Conservation (phyloP, 1,284 basidiomycete genomes). For the Naganishia albida region DNA sequence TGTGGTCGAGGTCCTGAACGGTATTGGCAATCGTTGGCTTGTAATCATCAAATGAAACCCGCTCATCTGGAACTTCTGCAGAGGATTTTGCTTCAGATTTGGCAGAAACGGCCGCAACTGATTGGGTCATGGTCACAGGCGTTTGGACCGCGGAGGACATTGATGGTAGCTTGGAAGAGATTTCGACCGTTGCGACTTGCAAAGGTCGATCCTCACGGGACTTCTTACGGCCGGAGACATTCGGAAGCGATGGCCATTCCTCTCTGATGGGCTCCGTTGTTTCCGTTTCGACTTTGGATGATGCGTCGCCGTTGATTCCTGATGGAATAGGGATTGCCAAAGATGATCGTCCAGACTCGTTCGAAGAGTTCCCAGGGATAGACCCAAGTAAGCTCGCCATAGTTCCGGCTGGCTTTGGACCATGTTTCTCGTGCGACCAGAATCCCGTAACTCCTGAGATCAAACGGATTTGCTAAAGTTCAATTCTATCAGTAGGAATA, state of each 20-base stretch:
- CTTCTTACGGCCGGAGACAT: not conserved
- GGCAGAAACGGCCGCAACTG: not conserved
- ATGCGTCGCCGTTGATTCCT: no score
- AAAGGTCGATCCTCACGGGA: slow-evolving; percentile 5
- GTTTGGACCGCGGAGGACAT: not conserved
- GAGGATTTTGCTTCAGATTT: not conserved
- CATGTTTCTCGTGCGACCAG: slow-evolving; percentile 29
- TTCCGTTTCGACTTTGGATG: not conserved
- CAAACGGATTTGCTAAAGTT: slow-evolving; percentile 28
- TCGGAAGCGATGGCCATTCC: slow-evolving; percentile 28
- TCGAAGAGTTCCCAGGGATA: not conserved
- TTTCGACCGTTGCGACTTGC: no score
- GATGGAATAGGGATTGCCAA: no score
- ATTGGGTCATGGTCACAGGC: not conserved
- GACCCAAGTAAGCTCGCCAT: slow-evolving; percentile 1
- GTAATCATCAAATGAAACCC: no score
- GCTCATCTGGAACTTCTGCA: no score
- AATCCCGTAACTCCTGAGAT: slow-evolving; percentile 24
- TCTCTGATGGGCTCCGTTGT: not conserved
- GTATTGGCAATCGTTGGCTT: no score
- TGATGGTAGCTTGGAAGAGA: not conserved
- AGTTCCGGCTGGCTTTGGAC: not conserved
- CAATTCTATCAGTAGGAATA: not conserved
- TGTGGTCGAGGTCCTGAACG: no score
- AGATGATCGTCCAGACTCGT: no score